Percentiles rank a stretch among this genome's conserved stretches.
phyloP scores from a whole-genome alignment of 192 early-diverging fungal genomes.

The Backusella sp. region DNA sequence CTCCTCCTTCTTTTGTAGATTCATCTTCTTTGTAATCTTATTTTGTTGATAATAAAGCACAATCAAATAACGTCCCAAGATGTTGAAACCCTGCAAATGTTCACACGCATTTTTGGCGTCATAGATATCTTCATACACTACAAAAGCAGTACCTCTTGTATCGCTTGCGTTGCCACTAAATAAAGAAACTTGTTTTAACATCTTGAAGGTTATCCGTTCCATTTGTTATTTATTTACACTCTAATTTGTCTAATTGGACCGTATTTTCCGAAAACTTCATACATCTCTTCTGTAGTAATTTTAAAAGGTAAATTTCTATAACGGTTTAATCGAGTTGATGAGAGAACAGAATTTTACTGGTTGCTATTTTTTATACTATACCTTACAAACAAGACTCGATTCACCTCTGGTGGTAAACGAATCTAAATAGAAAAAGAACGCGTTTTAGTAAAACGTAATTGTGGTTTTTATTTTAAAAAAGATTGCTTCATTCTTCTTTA shows the following conservation, averaged over 20 bases:
- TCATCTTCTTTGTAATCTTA: constrained; percentile 77
- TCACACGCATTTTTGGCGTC: constrained; percentile 98
- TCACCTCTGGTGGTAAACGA: constrained; percentile 90
- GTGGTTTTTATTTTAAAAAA: not conserved
- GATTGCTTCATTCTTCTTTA: not conserved
- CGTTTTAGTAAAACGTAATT: not conserved
- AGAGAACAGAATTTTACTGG: not conserved
- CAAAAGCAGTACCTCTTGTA: constrained; percentile 94
- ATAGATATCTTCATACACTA: constrained; percentile 97
- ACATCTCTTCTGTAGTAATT: constrained; percentile 95
- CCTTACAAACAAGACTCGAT: constrained; percentile 90
- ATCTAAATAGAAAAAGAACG: constrained; percentile 37
- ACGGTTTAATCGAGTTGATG: not conserved
- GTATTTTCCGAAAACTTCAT: constrained; percentile 97
- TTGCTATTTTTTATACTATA: constrained; percentile 16
- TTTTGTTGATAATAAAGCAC: constrained; percentile 88
- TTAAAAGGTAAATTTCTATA: constrained; percentile 93
- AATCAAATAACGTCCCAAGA: constrained; percentile 93
- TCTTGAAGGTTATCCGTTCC: not conserved
- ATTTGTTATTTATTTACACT: constrained; percentile 36
- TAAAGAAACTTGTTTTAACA: not conserved
- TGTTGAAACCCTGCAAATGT: constrained; percentile 94
- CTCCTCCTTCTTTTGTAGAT: constrained; percentile 76
- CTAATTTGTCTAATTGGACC: constrained; percentile 94
- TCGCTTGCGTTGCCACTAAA: constrained; percentile 72